phyloP scores from a whole-genome alignment of 306 rosid species.

The Cucumis cinereus region DNA sequence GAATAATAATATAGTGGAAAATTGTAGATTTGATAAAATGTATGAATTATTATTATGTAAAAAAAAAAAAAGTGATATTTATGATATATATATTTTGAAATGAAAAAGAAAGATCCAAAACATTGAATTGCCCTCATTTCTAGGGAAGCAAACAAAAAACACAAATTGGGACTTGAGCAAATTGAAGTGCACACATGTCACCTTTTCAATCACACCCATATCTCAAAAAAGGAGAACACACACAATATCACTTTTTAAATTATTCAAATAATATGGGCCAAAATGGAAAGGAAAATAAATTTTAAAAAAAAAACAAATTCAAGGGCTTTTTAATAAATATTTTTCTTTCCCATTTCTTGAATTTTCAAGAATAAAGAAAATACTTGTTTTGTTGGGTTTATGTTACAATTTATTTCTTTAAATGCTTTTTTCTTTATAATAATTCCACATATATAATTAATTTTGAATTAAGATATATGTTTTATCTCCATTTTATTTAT shows the following conservation, averaged over 20 bases:
- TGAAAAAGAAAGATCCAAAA: not conserved
- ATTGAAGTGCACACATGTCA: slow-evolving; percentile 3
- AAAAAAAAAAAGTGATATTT: not conserved
- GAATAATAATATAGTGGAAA: too few species aligned
- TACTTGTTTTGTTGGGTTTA: not conserved
- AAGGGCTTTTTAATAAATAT: not conserved
- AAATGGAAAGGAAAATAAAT: not conserved
- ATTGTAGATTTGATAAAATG: not conserved
- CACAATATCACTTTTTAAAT: not conserved
- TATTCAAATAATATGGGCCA: not conserved
- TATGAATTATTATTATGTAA: not conserved
- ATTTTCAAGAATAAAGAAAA: not conserved
- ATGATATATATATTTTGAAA: not conserved
- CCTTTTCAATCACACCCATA: not conserved
- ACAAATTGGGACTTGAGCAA: slow-evolving; percentile 1
- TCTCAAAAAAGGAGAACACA: not conserved
- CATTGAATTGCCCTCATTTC: slow-evolving; percentile 1
- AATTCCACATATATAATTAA: too few species aligned
- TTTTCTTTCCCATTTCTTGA: not conserved
- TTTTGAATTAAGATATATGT: too few species aligned
- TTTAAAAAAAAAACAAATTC: too few species aligned
- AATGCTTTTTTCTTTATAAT: too few species aligned
- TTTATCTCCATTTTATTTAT: too few species aligned
- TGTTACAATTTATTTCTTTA: not conserved
- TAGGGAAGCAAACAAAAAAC: slow-evolving; percentile 1